A percentile compares a stretch with the other conserved stretches of the same genome.
Conservation (phyloP, 257 asterid species). For the Solanum chiquidenum region DNA sequence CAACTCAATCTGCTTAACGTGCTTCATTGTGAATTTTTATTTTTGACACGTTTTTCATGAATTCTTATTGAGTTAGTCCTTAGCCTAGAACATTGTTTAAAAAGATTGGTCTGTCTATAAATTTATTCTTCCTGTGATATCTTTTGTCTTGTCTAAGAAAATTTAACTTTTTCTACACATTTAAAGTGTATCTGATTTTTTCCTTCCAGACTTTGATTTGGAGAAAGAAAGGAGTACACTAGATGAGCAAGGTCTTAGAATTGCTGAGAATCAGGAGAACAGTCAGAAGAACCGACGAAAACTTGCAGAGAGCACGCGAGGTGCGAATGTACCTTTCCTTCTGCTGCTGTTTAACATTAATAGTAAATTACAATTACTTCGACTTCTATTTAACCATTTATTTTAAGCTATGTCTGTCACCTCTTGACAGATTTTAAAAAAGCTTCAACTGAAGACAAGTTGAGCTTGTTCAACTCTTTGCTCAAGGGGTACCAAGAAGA, state of each 20-base stretch:
- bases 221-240: slow-evolving; percentile 81
- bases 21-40: not conserved
- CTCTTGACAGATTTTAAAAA: slow-evolving; percentile 72
- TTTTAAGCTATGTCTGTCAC: slow-evolving; percentile 5
- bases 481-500: slow-evolving; percentile 99
- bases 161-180: not conserved
- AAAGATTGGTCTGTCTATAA: not conserved
- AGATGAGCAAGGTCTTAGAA: slow-evolving; percentile 93
- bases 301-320: slow-evolving; percentile 99
- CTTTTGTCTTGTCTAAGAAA: not conserved
- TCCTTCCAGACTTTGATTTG: slow-evolving; percentile 72
- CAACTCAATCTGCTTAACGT: not conserved
- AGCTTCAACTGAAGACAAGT: slow-evolving; percentile 85
- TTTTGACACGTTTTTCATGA: not conserved
- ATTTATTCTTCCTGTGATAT: not conserved
- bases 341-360: not conserved
- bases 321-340: slow-evolving; percentile 20
- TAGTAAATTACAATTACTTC: not conserved
- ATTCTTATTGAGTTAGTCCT: not conserved
- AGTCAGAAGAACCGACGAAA: slow-evolving; percentile 96
- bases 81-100: not conserved
- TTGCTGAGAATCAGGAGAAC: slow-evolving; percentile 98
- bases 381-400: not conserved
- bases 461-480: slow-evolving; percentile 63
- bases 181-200: not conserved